Conservation (phyloP, 2,329 filamentous ascomycete genomes). For the Helotiales sp. region DNA sequence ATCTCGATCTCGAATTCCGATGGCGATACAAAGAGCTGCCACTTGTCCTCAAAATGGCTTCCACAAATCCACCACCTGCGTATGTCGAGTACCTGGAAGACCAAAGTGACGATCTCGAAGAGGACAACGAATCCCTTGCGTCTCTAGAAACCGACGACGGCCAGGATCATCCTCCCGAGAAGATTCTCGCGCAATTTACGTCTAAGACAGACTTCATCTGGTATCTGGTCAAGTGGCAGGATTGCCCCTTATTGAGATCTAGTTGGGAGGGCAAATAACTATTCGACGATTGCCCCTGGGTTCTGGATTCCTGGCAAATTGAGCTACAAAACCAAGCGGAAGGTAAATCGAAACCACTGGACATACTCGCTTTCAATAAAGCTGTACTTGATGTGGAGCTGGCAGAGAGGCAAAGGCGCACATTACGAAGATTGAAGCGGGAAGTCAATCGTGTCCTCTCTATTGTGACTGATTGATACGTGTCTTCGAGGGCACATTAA, state of each 20-base stretch:
- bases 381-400: conserved; percentile 35
- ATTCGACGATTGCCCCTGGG: conserved; percentile 33
- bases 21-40: conserved; percentile 4
- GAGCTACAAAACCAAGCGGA: conserved; percentile 39
- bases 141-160: conserved; percentile 43
- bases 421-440: conserved; percentile 39
- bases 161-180: conserved; percentile 40
- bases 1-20: background rate
- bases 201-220: conserved; percentile 36
- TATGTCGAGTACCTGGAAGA: conserved; percentile 28
- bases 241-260: conserved; percentile 42
- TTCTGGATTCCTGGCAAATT: conserved; percentile 39
- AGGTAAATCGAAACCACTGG: conserved; percentile 40
- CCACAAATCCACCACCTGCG: conserved; percentile 4
- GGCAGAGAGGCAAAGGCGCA: conserved; percentile 36
- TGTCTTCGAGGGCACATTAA: conserved; percentile 15
- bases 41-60: conserved; percentile 27
- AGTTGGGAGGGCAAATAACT: conserved; percentile 40
- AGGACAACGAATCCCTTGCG: conserved; percentile 40
- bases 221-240: conserved; percentile 44
- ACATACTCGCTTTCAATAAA: conserved; percentile 38
- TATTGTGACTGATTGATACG: conserved; percentile 35
- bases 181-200: conserved; percentile 39
- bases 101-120: conserved; percentile 35
- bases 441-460: conserved; percentile 39